phyloP scores from a whole-genome alignment of 2,329 filamentous ascomycete species.

The Aspergillus japonicus region DNA sequence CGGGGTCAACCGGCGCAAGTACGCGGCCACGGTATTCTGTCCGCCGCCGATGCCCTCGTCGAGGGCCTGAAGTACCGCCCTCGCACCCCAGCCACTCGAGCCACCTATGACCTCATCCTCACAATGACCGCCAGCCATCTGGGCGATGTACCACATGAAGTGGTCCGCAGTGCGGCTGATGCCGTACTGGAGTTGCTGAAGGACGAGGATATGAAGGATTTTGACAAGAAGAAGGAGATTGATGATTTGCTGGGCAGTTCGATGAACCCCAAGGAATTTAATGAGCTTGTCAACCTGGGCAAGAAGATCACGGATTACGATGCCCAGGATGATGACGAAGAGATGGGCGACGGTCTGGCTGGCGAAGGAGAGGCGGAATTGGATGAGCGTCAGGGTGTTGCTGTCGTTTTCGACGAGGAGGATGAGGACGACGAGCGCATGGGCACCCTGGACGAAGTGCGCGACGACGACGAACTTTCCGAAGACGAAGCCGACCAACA shows the following conservation, averaged over 20 bases:
- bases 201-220: slow-evolving; percentile 92
- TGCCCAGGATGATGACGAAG: slow-evolving; percentile 90
- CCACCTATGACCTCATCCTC: slow-evolving; percentile 90
- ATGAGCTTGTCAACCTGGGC: slow-evolving; percentile 90
- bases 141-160: slow-evolving; percentile 88
- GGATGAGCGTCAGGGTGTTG: slow-evolving; percentile 92
- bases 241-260: slow-evolving; percentile 87
- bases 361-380: slow-evolving; percentile 71
- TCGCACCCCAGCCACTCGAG: slow-evolving; percentile 83
- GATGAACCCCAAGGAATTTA: slow-evolving; percentile 87
- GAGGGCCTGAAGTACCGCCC: slow-evolving; percentile 92
- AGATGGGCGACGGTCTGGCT: slow-evolving; percentile 69
- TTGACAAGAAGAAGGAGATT: slow-evolving; percentile 97
- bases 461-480: slow-evolving; percentile 74
- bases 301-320: slow-evolving; percentile 99
- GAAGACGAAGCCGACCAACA: slow-evolving; percentile 69
- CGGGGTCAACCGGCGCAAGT: slow-evolving; percentile 68
- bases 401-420: slow-evolving; percentile 92
- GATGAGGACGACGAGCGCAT: slow-evolving; percentile 82
- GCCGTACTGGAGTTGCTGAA: slow-evolving; percentile 88
- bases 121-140: slow-evolving; percentile 85
- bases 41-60: slow-evolving; percentile 79
- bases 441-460: slow-evolving; percentile 77
- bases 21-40: slow-evolving; percentile 74
- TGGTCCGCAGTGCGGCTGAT: slow-evolving; percentile 91